These are phyloP conservation scores for Luffa aegyptiaca DNA, from an alignment of 306 rosid genomes.

Conservation along the genomic window DNA sequence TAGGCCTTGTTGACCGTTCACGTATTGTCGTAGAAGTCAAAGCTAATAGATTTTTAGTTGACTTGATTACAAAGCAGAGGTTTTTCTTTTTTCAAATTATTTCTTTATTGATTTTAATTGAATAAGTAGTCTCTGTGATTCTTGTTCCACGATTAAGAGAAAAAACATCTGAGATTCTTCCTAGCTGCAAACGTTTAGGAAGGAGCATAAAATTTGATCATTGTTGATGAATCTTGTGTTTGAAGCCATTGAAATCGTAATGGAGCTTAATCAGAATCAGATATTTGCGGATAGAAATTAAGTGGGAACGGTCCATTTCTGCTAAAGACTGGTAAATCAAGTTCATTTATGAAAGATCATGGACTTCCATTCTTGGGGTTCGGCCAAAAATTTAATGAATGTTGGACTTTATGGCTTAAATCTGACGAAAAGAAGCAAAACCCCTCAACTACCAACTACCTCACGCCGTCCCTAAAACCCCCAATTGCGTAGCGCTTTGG, in stretches of 20 bases:
- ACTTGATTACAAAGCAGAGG: not conserved
- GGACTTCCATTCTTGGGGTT: not conserved
- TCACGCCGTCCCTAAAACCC: not conserved
- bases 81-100: not conserved
- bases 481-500: not conserved
- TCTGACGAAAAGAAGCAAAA: not conserved
- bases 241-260: not conserved
- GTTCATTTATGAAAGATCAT: not conserved
- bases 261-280: not conserved
- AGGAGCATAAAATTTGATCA: too few species aligned
- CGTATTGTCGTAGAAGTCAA: not conserved
- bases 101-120: not conserved
- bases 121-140: not conserved
- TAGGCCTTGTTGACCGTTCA: not conserved
- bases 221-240: not conserved
- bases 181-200: too few species aligned
- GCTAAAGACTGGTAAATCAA: not conserved
- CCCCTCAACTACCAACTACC: not conserved
- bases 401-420: not conserved
- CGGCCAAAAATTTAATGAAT: not conserved
- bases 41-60: not conserved
- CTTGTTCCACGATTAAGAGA: not conserved
- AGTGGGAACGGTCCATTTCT: not conserved
- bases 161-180: not conserved
- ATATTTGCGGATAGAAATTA: not conserved